Base-by-base conservation (phyloP, 805 yeast genomes). In the Saturnispora hagleri region DNA sequence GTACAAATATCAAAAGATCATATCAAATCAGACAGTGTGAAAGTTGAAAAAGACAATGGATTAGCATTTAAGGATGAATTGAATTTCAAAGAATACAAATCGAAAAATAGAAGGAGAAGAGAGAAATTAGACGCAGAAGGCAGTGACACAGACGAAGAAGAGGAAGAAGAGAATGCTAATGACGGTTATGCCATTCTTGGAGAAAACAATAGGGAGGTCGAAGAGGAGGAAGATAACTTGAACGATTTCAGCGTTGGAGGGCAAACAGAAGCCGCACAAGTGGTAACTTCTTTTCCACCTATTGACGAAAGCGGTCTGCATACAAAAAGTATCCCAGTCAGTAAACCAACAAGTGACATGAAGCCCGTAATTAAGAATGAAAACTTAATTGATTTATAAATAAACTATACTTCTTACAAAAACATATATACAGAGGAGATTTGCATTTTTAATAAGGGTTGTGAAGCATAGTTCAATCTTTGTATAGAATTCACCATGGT, bases 11-110 rank as follows among this genome's bases (percentile, higher is more conserved):
- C 36, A 10, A 33, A 28, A 17, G 47, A 44, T 17, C 38, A 33
- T 17, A 20, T 44, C 15, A 24, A 22, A n/a, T 12, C 43, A 5
- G 38, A 13, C 20, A 42, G 22, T 33, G 41, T 18, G 5, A 33
- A 31, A n/a, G 10, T 47, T 24, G 56, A 54, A 42, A 51, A 54
- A 48, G 58, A 54, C 10, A 48, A 44, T 20, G 40, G 44, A 8
- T 41, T 41, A 41, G 24, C 44, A 10, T 41, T 41, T 13, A 22
- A 41, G 22, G 31, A 24, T 24, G 44, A 41, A 24, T 41, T 41
- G 22, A 24, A 41, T 13, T 41, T 41, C 9, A 22, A 41, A 5
- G 31, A 27, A 22, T 10, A 13, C 33, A 12, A 44, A 31, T 26
- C 34, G 12, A 31, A 15, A 40, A 38, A 26, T 36, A n/a, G 5